phyloP scores from a whole-genome alignment of 805 yeast genomes.

The Nakazawaea wyomingensis region DNA sequence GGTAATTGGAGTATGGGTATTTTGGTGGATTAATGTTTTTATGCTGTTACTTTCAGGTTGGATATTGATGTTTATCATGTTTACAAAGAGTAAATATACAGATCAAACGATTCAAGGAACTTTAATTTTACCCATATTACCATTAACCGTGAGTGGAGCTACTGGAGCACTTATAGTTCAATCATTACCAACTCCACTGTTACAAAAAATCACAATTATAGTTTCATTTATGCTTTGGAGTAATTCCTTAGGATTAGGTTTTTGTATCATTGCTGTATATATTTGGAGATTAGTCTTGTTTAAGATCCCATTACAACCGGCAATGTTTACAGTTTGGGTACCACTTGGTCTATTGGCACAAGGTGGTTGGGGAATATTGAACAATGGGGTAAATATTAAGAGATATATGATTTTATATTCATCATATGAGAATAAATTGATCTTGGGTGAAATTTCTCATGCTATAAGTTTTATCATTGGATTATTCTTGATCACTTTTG shows the following conservation, averaged over 20 bases:
- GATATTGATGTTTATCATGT: slow-evolving; percentile 51
- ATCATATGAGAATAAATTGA: background rate
- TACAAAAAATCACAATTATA: slow-evolving; percentile 48
- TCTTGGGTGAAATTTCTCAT: slow-evolving; percentile 9
- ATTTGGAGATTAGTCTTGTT: slow-evolving; percentile 53
- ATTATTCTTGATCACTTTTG: slow-evolving; percentile 16
- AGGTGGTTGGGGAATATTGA: slow-evolving; percentile 64
- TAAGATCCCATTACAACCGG: slow-evolving; percentile 51
- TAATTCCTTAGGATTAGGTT: slow-evolving; percentile 59
- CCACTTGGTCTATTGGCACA: slow-evolving; percentile 87
- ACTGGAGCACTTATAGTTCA: slow-evolving; percentile 54
- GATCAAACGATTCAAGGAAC: slow-evolving; percentile 46
- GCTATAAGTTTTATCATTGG: slow-evolving; percentile 4
- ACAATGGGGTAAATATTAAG: slow-evolving; percentile 42
- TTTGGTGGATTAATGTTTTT: slow-evolving; percentile 70
- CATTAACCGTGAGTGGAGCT: slow-evolving; percentile 71
- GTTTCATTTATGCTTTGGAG: slow-evolving; percentile 61
- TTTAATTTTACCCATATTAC: slow-evolving; percentile 69
- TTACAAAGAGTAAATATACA: slow-evolving; percentile 28
- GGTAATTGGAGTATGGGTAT: slow-evolving; percentile 44
- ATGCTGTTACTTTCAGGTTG: slow-evolving; percentile 56
- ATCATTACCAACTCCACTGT: slow-evolving; percentile 35
- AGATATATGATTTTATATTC: slow-evolving; percentile 10
- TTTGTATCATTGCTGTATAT: slow-evolving; percentile 49
- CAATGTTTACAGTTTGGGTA: slow-evolving; percentile 62